Base-by-base conservation (phyloP, 257 asterid genomes). In the Cynanchum wilfordii region DNA sequence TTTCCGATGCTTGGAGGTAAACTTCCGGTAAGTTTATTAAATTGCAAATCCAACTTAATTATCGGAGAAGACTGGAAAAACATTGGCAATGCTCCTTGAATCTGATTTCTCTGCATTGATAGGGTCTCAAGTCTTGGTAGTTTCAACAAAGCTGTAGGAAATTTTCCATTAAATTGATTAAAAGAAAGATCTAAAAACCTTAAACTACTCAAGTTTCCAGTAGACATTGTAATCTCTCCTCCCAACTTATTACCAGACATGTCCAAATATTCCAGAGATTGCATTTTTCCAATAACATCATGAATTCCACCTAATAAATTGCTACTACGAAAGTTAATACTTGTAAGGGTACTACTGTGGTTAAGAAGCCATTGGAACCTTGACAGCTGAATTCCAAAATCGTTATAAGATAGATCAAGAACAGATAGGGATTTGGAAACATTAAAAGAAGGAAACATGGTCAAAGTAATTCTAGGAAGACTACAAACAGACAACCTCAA, bases 171-270 rank as follows among this genome's bases (percentile, higher is more conserved):
- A 0, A 50, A 50, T 50, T 17, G 55, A 50, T 3, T 50, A 50
- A 0, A 15, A 50, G 55, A 15, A 50, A 50, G 55, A 15, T 50
- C 55, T 17, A 50, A 15, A 50, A 50, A 50, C 55, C 55, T 16
- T 17, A 50, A 50, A 15, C 20, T 50, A 6, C 20, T 50, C 4
- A 50, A 2, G n/a, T 50, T 50, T 50, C 55, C 55, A n/a, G n/a
- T n/a, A n/a, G n/a, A n/a, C n/a, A n/a, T n/a, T n/a, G n/a, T 33
- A 33, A 81, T 17, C 50, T 68, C 64, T 17, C 80, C 85, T 8
- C n/a, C 17, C 12, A 81, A 78, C 56, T 47, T 60, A 30, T 78
- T 81, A 76, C 75, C 78, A 22, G 62, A 52, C 38, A 81, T 56
- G 24, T 72, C 63, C 57, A 81, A 59, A 2, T 72, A 49, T 13